Conservation (phyloP, 768 basidiomycete species). For the Pulveroboletus sp. region DNA sequence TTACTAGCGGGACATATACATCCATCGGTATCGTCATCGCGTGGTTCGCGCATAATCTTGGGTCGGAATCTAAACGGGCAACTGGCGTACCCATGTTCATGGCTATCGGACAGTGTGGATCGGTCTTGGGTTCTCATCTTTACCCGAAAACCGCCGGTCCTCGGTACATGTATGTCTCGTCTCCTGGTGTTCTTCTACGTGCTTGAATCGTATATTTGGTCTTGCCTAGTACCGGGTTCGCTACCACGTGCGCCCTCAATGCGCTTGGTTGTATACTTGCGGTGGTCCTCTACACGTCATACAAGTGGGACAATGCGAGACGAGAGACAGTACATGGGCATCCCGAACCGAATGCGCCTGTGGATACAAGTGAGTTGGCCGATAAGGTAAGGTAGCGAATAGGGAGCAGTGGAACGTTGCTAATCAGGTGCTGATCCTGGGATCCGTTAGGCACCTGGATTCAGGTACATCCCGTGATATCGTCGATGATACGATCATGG, state of each 20-base stretch:
- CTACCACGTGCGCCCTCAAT: constrained; percentile 39
- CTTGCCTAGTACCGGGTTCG: constrained; percentile 45
- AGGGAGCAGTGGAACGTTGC: background rate
- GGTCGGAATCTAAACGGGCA: constrained; percentile 73
- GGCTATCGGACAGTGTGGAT: constrained; percentile 76
- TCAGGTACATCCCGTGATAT: background rate
- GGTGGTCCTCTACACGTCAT: constrained; percentile 53
- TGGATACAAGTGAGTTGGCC: constrained; percentile 62
- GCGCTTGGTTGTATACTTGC: constrained; percentile 22
- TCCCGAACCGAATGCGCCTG: constrained; percentile 39
- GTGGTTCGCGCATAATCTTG: constrained; percentile 77
- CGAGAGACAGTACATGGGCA: constrained; percentile 51
- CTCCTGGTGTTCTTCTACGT: background rate
- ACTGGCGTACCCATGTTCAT: constrained; percentile 75
- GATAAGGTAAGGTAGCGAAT: constrained; percentile 47
- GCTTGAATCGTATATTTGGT: background rate
- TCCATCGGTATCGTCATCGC: constrained; percentile 70
- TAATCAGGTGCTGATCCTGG: background rate
- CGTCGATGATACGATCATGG: background rate
- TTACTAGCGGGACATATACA: constrained; percentile 73
- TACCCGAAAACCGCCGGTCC: constrained; percentile 64
- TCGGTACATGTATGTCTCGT: constrained; percentile 50
- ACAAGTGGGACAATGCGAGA: constrained; percentile 53
- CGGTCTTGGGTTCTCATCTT: constrained; percentile 69
- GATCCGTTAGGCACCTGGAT: background rate